phyloP scores from a whole-genome alignment of 345 rosid genomes.

The Camelina laxa region DNA sequence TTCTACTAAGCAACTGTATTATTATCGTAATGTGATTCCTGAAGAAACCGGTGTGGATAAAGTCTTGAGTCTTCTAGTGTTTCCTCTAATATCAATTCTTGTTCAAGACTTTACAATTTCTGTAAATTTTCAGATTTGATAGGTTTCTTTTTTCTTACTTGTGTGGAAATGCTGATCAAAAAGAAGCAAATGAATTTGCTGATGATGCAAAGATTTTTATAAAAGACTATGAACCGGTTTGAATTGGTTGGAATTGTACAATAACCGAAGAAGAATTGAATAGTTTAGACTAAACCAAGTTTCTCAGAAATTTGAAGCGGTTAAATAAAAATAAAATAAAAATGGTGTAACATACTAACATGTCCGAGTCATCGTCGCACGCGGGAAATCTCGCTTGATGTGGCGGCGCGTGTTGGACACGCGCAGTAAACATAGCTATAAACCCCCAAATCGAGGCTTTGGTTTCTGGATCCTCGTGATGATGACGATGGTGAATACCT shows the following conservation, averaged over 20 bases:
- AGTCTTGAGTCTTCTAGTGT: not conserved
- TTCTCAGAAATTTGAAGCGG: conserved; percentile 16
- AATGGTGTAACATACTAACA: too few species aligned
- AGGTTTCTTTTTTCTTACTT: not conserved
- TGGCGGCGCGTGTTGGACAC: conserved; percentile 28
- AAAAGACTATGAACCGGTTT: conserved; percentile 19
- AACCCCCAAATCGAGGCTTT: conserved; percentile 1
- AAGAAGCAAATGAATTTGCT: conserved; percentile 18
- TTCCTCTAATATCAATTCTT: not conserved
- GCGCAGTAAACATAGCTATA: conserved; percentile 17
- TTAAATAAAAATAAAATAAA: not conserved
- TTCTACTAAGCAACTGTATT: not conserved
- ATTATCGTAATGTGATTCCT: not conserved
- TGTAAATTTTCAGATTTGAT: conserved; percentile 21
- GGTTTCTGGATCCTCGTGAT: conserved; percentile 4
- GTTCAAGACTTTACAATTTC: not conserved
- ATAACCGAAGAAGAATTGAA: not conserved
- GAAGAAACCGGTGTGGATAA: conserved; percentile 7
- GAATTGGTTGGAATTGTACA: not conserved
- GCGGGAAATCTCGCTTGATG: conserved; percentile 37
- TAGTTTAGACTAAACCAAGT: conserved; percentile 9
- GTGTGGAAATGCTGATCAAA: not conserved
- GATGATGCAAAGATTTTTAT: conserved; percentile 10
- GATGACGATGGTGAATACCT: not conserved
- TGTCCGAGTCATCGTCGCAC: conserved; percentile 10